phyloP scores from a whole-genome alignment of 257 asterid species.

The Rehmannia glutinosa region DNA sequence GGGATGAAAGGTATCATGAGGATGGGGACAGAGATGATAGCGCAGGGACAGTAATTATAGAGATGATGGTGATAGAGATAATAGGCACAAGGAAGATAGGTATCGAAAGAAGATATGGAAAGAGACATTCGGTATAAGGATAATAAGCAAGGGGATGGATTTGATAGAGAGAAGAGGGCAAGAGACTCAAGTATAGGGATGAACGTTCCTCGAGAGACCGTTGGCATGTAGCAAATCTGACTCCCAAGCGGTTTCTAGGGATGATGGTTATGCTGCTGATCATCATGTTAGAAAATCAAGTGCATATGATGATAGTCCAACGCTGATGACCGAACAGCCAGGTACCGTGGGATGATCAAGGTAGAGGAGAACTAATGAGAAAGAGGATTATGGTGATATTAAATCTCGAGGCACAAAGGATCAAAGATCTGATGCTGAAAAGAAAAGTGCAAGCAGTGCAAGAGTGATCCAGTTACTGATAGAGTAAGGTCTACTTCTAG shows the following conservation, averaged over 20 bases:
- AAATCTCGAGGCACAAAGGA: conserved; percentile 69
- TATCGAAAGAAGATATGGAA: conserved; percentile 61
- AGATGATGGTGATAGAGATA: conserved; percentile 40
- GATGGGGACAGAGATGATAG: conserved; percentile 48
- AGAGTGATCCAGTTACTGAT: conserved; percentile 44
- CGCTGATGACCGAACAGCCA: conserved; percentile 59
- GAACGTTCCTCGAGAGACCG: conserved; percentile 56
- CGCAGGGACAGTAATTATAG: conserved; percentile 37
- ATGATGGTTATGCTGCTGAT: conserved; percentile 58
- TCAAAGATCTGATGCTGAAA: conserved; percentile 62
- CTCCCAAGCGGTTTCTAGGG: conserved; percentile 52
- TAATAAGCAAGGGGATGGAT: conserved; percentile 54
- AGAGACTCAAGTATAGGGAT: conserved; percentile 68
- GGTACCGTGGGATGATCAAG: conserved; percentile 73
- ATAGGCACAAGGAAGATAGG: conserved; percentile 57
- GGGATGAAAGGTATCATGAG: conserved; percentile 52
- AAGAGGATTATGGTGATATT: conserved; percentile 60
- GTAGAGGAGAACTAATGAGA: conserved; percentile 63
- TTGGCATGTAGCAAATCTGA: conserved; percentile 69
- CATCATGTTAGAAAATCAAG: conserved; percentile 54
- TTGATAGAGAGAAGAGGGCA: conserved; percentile 64
- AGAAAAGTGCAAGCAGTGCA: conserved; percentile 45
- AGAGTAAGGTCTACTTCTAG: conserved; percentile 70
- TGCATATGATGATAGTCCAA: conserved; percentile 58
- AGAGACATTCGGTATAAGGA: conserved; percentile 50